A percentile compares a stretch with the other conserved stretches of the same genome.
phyloP scores from a whole-genome alignment of 139 green algal genomes.

The Chlorella ohadii region DNA sequence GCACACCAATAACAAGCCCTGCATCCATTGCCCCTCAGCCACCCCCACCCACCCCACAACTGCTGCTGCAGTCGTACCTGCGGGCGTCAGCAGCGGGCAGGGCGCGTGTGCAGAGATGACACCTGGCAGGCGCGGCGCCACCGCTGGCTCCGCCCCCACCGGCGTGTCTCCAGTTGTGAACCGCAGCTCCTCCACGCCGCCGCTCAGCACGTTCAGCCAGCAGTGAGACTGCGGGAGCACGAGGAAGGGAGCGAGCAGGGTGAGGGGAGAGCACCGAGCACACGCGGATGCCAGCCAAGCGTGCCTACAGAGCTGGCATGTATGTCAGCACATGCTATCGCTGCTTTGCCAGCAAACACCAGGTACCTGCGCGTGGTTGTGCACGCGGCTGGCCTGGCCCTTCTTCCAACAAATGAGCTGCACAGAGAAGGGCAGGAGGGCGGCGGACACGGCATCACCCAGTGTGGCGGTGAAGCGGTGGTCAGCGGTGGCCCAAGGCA shows the following conservation, averaged over 20 bases:
- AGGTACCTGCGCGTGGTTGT: conserved; percentile 44
- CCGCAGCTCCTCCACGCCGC: conserved; percentile 46
- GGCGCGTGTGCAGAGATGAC: not conserved
- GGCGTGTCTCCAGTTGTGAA: not conserved
- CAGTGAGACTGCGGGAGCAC: not conserved
- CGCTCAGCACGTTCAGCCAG: conserved; percentile 24
- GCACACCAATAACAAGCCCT: not conserved
- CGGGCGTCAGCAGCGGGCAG: too few species aligned
- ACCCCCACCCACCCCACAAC: too few species aligned
- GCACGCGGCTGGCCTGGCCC: conserved; percentile 47
- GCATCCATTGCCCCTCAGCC: too few species aligned
- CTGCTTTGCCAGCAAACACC: too few species aligned
- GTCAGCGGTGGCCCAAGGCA: not conserved
- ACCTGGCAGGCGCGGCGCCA: conserved; percentile 28
- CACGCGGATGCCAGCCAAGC: too few species aligned
- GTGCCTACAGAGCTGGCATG: too few species aligned
- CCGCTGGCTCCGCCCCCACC: not conserved
- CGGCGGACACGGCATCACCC: too few species aligned
- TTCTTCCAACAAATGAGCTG: conserved; percentile 51
- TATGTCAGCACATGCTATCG: too few species aligned
- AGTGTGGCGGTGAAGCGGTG: not conserved
- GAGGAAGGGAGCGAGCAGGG: not conserved
- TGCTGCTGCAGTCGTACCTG: not conserved
- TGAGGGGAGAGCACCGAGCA: too few species aligned
- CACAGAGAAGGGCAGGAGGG: not conserved